Evolutionary conservation across 2,329 filamentous ascomycete genomes (phyloP).

Genomic region (Penicillium sclerotiorum): DNA sequence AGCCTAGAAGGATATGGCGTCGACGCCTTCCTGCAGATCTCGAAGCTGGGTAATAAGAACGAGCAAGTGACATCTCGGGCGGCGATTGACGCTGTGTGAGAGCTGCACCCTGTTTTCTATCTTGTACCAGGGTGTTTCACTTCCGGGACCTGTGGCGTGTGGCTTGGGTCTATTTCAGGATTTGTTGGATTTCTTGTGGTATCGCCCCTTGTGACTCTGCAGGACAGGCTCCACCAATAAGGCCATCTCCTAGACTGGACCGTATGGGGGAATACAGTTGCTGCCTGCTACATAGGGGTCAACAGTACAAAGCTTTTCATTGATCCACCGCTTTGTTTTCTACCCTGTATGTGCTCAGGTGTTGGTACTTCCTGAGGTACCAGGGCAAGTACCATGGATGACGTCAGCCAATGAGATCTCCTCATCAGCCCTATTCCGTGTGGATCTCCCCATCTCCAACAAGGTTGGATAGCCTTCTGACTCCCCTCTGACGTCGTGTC

Average conservation of each 20-base stretch:
- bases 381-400: background rate
- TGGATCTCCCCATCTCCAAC: background rate
- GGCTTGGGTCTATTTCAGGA: too few relatives aligned
- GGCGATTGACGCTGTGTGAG: constrained; percentile 73
- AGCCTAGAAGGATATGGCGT: constrained; percentile 94
- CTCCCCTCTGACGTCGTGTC: constrained; percentile 6
- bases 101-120: background rate
- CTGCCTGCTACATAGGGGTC: too few relatives aligned
- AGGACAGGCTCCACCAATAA: background rate
- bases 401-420: background rate
- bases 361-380: too few relatives aligned
- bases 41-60: constrained; percentile 95
- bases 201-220: too few relatives aligned
- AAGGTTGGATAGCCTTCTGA: background rate
- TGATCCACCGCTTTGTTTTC: too few relatives aligned
- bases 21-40: constrained; percentile 94
- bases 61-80: constrained; percentile 83
- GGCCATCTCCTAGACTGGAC: background rate
- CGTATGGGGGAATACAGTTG: too few relatives aligned
- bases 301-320: too few relatives aligned
- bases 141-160: too few relatives aligned
- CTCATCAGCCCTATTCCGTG: constrained; percentile 2
- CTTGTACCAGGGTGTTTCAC: background rate
- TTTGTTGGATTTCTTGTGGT: too few relatives aligned
- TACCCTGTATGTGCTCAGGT: background rate